phyloP scores from a whole-genome alignment of 768 basidiomycete species.

The Rhodosporidiobolus odoratus region DNA sequence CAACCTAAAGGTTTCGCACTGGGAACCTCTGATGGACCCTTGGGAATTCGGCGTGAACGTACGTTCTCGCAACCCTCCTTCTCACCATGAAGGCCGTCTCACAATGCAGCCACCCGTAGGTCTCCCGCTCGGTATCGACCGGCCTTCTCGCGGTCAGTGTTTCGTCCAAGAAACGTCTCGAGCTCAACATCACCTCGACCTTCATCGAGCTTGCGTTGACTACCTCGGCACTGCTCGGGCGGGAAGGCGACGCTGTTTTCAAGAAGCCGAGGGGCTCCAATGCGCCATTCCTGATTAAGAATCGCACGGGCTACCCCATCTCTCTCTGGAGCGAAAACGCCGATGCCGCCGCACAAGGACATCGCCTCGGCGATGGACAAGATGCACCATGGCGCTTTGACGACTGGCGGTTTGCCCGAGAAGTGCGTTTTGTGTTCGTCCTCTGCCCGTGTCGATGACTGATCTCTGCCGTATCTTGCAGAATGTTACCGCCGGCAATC shows the following conservation, averaged over 20 bases:
- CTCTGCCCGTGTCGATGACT: background rate
- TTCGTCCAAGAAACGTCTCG: conserved; percentile 72
- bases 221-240: conserved; percentile 65
- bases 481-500: conserved; percentile 55
- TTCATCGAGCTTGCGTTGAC: conserved; percentile 80
- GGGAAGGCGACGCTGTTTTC: conserved; percentile 65
- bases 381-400: conserved; percentile 93
- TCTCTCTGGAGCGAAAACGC: conserved; percentile 80
- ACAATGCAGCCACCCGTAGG: conserved; percentile 11
- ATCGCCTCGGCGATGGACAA: conserved; percentile 61
- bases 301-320: conserved; percentile 80
- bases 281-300: conserved; percentile 87
- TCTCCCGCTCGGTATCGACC: conserved; percentile 31
- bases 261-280: conserved; percentile 77
- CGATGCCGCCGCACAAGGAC: conserved; percentile 42
- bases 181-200: conserved; percentile 82
- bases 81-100: background rate
- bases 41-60: conserved; percentile 81
- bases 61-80: conserved; percentile 25
- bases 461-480: background rate
- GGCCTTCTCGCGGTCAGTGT: conserved; percentile 55
- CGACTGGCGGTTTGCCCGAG: conserved; percentile 88
- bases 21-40: conserved; percentile 96
- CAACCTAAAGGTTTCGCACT: conserved; percentile 95
- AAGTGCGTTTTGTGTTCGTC: conserved; percentile 54